A percentile compares a stretch with the other conserved stretches of the same genome.
phyloP scores from a whole-genome alignment of 83 land plant genomes.

The Larix sibirica region DNA sequence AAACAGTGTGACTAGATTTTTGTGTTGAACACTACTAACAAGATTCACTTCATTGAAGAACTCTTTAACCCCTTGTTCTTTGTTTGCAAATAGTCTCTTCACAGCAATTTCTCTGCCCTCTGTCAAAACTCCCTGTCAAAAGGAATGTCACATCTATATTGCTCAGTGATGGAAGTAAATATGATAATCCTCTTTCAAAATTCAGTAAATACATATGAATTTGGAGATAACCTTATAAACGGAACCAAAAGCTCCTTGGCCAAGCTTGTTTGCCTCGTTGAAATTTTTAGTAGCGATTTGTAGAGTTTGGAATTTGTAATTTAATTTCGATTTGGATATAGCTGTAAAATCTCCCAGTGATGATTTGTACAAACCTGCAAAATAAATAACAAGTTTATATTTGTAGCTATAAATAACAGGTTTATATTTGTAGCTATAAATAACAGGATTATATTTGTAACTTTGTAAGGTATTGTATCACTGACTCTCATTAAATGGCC shows the following conservation, averaged over 20 bases:
- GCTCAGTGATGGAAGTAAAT: no score
- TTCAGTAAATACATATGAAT: background rate
- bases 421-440: no score
- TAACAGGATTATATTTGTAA: no score
- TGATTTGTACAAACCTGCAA: no score
- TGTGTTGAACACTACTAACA: slow-evolving; percentile 29
- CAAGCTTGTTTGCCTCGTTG: slow-evolving; percentile 6
- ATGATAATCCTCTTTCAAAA: background rate
- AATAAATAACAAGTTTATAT: no score
- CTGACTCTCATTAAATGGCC: no score
- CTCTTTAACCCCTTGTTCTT: slow-evolving; percentile 2
- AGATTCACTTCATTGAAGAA: slow-evolving; percentile 29
- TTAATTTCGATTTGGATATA: background rate
- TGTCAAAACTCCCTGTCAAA: slow-evolving; percentile 22
- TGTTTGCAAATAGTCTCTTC: slow-evolving; percentile 21
- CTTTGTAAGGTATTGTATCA: no score
- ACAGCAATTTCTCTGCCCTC: slow-evolving; percentile 42
- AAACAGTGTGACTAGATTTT: slow-evolving; percentile 33
- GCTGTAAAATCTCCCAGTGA: background rate
- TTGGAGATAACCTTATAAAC: slow-evolving; percentile 19
- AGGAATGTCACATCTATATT: no score
- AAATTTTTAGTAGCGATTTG: slow-evolving; percentile 11
- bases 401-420: no score
- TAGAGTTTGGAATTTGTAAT: background rate
- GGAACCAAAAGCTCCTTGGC: slow-evolving; percentile 15